These are phyloP conservation scores for Myxozyma mucilagina DNA, from an alignment of 805 yeast species.

Conservation along the genomic window DNA sequence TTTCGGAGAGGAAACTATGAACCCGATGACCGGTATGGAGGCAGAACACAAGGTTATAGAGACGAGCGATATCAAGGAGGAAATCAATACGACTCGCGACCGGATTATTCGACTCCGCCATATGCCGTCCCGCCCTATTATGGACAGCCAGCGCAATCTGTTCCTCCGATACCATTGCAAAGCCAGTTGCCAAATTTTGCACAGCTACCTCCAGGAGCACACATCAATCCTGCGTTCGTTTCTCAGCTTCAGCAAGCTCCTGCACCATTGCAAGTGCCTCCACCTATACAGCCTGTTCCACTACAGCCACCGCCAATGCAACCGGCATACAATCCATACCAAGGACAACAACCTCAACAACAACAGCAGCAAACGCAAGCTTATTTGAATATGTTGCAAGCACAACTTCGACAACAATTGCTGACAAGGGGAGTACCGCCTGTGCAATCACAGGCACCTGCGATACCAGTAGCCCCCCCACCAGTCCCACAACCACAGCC, in stretches of 20 bases:
- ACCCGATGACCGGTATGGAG: neutral
- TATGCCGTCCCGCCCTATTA: neutral
- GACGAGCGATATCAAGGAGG: neutral
- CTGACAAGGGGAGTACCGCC: constrained; percentile 5
- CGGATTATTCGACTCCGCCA: neutral
- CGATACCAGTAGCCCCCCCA: neutral
- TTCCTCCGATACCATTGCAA: neutral
- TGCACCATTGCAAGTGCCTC: constrained; percentile 3
- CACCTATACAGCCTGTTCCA: neutral
- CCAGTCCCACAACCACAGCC: neutral
- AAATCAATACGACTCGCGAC: neutral
- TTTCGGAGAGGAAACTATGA: neutral
- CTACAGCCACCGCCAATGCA: constrained; percentile 1
- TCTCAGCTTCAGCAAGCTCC: constrained; percentile 9
- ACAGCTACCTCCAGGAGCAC: constrained; percentile 28
- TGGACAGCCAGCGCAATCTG: neutral
- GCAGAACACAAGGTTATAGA: neutral
- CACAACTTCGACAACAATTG: constrained; percentile 12
- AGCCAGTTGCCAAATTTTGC: constrained; percentile 4
- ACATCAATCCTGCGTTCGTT: constrained; percentile 30
- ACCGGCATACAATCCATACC: constrained; percentile 1
- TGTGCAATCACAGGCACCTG: neutral
- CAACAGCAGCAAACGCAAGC: constrained; percentile 13
- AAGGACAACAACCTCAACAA: neutral
- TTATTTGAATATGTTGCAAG: constrained; percentile 2